Evolutionary conservation across 768 basidiomycete genomes (phyloP).

Genomic region (Xerocomellus intermedius): DNA sequence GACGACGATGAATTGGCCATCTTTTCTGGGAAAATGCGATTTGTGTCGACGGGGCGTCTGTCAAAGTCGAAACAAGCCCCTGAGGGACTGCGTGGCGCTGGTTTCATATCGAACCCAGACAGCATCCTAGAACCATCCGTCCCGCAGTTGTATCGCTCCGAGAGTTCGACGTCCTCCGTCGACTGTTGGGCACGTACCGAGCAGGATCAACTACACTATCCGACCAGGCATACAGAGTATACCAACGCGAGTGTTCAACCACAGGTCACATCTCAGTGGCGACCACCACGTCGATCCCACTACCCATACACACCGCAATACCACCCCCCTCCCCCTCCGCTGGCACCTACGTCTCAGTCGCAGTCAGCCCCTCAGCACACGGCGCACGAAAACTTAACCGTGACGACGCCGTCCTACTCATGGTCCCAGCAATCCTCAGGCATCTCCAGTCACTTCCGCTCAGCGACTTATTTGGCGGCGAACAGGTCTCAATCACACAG

Average conservation of each 20-base stretch:
- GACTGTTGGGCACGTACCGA: slow-evolving; percentile 20
- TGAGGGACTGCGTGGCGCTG: slow-evolving; percentile 9
- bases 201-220: slow-evolving; percentile 12
- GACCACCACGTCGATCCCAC: slow-evolving; percentile 27
- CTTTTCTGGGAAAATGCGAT: slow-evolving; percentile 64
- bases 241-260: slow-evolving; percentile 4
- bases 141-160: slow-evolving; percentile 14
- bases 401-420: slow-evolving; percentile 10
- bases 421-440: slow-evolving; percentile 16
- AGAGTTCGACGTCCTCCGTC: slow-evolving; percentile 12
- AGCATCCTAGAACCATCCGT: slow-evolving; percentile 1
- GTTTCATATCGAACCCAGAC: neutral
- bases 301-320: slow-evolving; percentile 26
- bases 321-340: slow-evolving; percentile 9
- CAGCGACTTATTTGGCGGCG: slow-evolving; percentile 12
- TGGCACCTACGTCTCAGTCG: slow-evolving; percentile 1
- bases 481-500: slow-evolving; percentile 7
- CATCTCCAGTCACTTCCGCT: slow-evolving; percentile 2
- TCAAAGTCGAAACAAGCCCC: slow-evolving; percentile 16
- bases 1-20: slow-evolving; percentile 64
- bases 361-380: slow-evolving; percentile 12
- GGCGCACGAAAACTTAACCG: slow-evolving; percentile 18
- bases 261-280: slow-evolving; percentile 22
- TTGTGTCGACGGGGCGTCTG: slow-evolving; percentile 50
- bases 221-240: slow-evolving; percentile 7